Percentiles rank a stretch among this genome's conserved stretches.
These are phyloP conservation scores for Rhododendron mucronatum DNA, from an alignment of 148 eudicot species.

Conservation along the genomic window DNA sequence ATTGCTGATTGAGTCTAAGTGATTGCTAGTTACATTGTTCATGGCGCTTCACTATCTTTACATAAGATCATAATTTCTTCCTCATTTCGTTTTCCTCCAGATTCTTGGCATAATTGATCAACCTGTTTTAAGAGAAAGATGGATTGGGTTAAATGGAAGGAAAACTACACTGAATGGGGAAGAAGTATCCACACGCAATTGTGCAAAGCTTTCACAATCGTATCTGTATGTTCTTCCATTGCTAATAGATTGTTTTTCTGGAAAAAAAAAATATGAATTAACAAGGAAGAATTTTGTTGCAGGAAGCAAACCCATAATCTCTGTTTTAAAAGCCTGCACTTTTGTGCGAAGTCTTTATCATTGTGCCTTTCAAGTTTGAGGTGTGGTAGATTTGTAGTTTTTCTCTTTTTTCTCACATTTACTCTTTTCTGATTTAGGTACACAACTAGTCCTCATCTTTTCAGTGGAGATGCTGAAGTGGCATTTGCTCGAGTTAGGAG, in stretches of 20 bases:
- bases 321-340: neutral
- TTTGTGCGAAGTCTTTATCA: neutral
- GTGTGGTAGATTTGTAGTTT: neutral
- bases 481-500: slow-evolving; percentile 80
- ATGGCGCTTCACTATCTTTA: neutral
- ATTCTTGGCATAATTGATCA: slow-evolving; percentile 89
- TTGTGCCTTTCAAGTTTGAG: neutral
- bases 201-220: slow-evolving; percentile 70
- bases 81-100: slow-evolving; percentile 25
- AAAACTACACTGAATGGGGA: slow-evolving; percentile 70
- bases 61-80: neutral
- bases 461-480: slow-evolving; percentile 65
- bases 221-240: slow-evolving; percentile 53
- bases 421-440: slow-evolving; percentile 51
- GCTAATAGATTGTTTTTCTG: neutral
- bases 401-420: neutral
- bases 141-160: slow-evolving; percentile 80
- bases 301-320: neutral
- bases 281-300: neutral
- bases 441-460: slow-evolving; percentile 95
- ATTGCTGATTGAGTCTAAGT: neutral
- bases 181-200: slow-evolving; percentile 75
- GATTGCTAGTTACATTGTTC: neutral
- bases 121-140: slow-evolving; percentile 80
- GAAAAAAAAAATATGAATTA: neutral